A percentile compares a stretch with the other conserved stretches of the same genome.
phyloP scores from a whole-genome alignment of 2,329 filamentous ascomycete genomes.

The Podosphaera leucotricha region DNA sequence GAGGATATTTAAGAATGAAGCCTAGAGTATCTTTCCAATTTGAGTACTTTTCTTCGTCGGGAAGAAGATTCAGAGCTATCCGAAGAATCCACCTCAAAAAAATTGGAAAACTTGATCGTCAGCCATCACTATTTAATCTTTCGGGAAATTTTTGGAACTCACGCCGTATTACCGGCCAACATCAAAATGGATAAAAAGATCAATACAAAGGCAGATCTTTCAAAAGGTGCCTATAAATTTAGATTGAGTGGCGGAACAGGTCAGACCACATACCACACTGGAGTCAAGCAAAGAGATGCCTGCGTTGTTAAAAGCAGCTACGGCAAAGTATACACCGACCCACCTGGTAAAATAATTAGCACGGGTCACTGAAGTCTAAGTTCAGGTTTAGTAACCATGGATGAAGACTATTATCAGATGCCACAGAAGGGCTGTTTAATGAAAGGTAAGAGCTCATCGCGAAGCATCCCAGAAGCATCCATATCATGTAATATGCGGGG shows the following conservation, averaged over 20 bases:
- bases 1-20: constrained; percentile 31
- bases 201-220: background rate
- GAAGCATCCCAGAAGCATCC: constrained; percentile 31
- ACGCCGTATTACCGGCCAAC: constrained; percentile 23
- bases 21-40: constrained; percentile 23
- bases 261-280: constrained; percentile 1
- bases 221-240: constrained; percentile 1
- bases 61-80: constrained; percentile 21
- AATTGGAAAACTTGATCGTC: constrained; percentile 25
- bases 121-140: background rate
- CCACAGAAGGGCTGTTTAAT: constrained; percentile 14
- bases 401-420: constrained; percentile 1
- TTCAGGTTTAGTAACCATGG: constrained; percentile 1
- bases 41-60: constrained; percentile 10
- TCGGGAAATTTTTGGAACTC: background rate
- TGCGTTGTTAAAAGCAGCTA: constrained; percentile 2
- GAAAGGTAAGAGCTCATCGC: constrained; percentile 34
- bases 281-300: constrained; percentile 2
- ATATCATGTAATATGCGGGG: constrained; percentile 32
- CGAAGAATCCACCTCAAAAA: constrained; percentile 37
- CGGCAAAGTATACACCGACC: background rate
- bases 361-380: background rate
- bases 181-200: background rate
- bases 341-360: constrained; percentile 1
- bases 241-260: background rate